Evolutionary conservation across 805 yeast genomes (phyloP).

Genomic region (Starmerella khaoyaiensis): DNA sequence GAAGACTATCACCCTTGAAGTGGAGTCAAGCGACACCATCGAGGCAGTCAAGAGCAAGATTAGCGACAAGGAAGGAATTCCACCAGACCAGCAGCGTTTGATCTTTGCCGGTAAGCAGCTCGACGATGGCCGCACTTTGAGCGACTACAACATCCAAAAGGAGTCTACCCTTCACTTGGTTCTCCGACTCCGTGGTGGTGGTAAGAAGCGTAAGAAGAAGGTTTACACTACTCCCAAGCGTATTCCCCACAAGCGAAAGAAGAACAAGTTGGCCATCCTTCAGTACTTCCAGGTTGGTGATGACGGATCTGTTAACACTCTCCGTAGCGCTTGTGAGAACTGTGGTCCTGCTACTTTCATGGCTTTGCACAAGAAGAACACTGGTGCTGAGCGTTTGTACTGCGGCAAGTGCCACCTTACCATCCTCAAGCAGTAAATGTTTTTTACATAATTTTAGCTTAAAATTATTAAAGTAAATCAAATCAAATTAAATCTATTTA

Average conservation of each 20-base stretch:
- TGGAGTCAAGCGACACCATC: conserved; percentile 93
- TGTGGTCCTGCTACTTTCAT: conserved; percentile 99
- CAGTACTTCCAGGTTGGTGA: conserved; percentile 98
- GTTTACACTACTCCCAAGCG: conserved; percentile 99
- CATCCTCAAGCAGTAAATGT: conserved; percentile 29
- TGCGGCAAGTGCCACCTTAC: conserved; percentile 99
- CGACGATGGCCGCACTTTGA: conserved; percentile 83
- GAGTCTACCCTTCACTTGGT: conserved; percentile 95
- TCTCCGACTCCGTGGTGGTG: conserved; percentile 97
- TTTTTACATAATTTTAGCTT: conserved; percentile 8
- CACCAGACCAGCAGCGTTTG: conserved; percentile 95
- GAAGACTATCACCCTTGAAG: conserved; percentile 96
- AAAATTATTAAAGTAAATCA: too few species aligned
- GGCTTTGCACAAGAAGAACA: conserved; percentile 82
- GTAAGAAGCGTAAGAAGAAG: conserved; percentile 99
- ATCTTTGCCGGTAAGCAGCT: conserved; percentile 96
- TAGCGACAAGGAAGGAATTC: conserved; percentile 95
- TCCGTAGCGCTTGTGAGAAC: conserved; percentile 95
- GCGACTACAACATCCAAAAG: conserved; percentile 97
- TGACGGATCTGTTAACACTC: conserved; percentile 96
- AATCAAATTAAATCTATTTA: too few species aligned
- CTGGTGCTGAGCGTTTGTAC: conserved; percentile 97
- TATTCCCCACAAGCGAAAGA: conserved; percentile 99
- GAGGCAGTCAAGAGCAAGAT: conserved; percentile 94
- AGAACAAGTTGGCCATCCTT: conserved; percentile 97